Conservation (phyloP, 2,329 filamentous ascomycete genomes). For the Neopestalotiopsis sp. region DNA sequence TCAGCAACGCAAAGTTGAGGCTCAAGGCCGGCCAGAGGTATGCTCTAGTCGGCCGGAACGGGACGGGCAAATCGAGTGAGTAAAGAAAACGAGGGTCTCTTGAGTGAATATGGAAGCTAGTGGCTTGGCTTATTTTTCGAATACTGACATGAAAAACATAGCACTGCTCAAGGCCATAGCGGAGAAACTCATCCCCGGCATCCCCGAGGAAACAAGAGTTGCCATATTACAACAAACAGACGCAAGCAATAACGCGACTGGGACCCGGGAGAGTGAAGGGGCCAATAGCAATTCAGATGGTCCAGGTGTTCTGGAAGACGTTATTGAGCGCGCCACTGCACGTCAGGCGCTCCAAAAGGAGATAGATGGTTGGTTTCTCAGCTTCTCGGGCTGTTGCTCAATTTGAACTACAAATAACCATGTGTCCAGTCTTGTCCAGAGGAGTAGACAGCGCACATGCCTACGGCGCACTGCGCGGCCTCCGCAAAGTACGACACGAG, state of each 20-base stretch:
- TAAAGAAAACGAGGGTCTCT: background rate
- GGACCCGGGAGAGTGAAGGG: slow-evolving; percentile 23
- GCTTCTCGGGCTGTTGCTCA: too few relatives aligned
- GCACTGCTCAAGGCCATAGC: slow-evolving; percentile 76
- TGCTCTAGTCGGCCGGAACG: slow-evolving; percentile 80
- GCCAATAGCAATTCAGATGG: slow-evolving; percentile 21
- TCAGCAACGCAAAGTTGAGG: slow-evolving; percentile 71
- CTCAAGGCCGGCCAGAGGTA: slow-evolving; percentile 77
- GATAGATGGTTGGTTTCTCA: slow-evolving; percentile 56
- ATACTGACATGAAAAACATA: slow-evolving; percentile 31
- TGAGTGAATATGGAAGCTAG: background rate
- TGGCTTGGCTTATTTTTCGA: too few relatives aligned
- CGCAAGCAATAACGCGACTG: slow-evolving; percentile 39
- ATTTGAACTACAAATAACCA: background rate
- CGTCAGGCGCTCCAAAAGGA: slow-evolving; percentile 64
- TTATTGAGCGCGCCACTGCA: slow-evolving; percentile 65
- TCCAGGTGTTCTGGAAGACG: slow-evolving; percentile 65
- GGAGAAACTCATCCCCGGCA: slow-evolving; percentile 78
- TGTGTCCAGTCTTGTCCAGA: slow-evolving; percentile 54
- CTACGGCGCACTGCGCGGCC: slow-evolving; percentile 61
- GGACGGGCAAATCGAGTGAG: slow-evolving; percentile 81
- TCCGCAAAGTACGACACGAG: slow-evolving; percentile 67
- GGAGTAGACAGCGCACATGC: slow-evolving; percentile 64
- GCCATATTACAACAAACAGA: slow-evolving; percentile 73
- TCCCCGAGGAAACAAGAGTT: slow-evolving; percentile 68